Conservation (phyloP, 2,329 filamentous ascomycete genomes). For the Nothophoma quercina region DNA sequence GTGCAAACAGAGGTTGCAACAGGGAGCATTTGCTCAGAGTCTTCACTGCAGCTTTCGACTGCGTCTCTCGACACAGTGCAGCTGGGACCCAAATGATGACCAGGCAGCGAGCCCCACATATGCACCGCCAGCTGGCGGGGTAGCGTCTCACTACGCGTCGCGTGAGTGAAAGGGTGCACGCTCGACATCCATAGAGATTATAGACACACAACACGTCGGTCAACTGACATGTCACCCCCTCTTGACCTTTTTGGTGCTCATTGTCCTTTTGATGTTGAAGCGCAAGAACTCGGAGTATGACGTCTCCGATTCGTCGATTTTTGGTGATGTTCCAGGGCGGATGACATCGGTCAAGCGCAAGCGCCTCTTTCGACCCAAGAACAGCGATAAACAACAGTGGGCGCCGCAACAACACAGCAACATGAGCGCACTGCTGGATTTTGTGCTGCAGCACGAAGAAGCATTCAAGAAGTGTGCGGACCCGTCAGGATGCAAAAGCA, state of each 20-base stretch:
- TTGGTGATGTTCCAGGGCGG: constrained; percentile 27
- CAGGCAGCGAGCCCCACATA: constrained; percentile 16
- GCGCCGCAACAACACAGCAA: constrained; percentile 32
- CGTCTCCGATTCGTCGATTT: constrained; percentile 31
- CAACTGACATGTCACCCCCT: constrained; percentile 8
- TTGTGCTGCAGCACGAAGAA: constrained; percentile 59
- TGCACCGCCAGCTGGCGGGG: constrained; percentile 14
- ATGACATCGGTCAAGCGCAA: constrained; percentile 27
- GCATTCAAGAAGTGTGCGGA: constrained; percentile 53
- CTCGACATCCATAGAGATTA: constrained; percentile 1
- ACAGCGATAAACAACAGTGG: constrained; percentile 28
- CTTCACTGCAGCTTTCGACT: no score
- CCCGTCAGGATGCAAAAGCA: not conserved
- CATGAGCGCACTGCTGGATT: constrained; percentile 75
- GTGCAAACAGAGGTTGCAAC: no score
- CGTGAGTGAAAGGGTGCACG: constrained; percentile 14
- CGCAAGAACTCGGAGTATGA: constrained; percentile 29
- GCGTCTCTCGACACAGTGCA: not conserved
- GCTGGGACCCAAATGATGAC: not conserved
- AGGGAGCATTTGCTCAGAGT: no score
- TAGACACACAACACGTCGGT: constrained; percentile 5
- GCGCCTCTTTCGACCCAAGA: constrained; percentile 33
- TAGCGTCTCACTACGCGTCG: constrained; percentile 21
- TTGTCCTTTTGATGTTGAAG: constrained; percentile 32
- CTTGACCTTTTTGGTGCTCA: constrained; percentile 9